Evolutionary conservation across 2,329 filamentous ascomycete species (phyloP), one percentile per base, ranked within the genome.

Genomic region (Pyrenochaeta sp.): DNA sequence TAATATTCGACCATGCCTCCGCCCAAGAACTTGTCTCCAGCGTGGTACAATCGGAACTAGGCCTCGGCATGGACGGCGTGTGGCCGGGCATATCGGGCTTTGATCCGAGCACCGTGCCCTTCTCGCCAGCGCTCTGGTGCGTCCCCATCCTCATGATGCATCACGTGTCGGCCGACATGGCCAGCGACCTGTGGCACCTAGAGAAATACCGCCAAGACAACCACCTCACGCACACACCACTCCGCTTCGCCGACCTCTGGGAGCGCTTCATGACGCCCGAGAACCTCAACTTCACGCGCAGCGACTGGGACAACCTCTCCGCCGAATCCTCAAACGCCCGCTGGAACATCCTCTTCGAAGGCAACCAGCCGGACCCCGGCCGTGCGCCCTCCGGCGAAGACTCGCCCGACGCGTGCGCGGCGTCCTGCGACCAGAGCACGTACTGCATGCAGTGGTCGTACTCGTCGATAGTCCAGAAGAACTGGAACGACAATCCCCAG

Each of bases 11-110:
- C 21, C 74, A 80, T 50, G 77, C 74, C 69, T 78, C 78, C 0
- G 77, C 77, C 2, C 77, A 80, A 41, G 78, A 77, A 34, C 73
- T 81, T 6, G 64, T 82, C 3, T 74, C 74, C 13, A 77, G 76
- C 44, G 73, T 76, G 3, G 54, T 81, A 9, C 51, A 56, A 30
- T 53, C 60, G 2, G 77, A 80, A 44, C 70, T 74, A 4, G 76
- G 75, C 17, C 68, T 81, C 4, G 62, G 65, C 6, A 61, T 80
- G 20, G 67, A 69, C 6, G 76, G 70, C 51, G 72, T 76, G 1
- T 81, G 76, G 72, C 79, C 80, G 1, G 52, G 44, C 17, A 60
- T 67, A 2, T 58, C 62, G 6, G 59, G 61, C 20, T 58, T 67
- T 32, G 59, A 64, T 22, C 64, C 64, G 3, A 53, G 59, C 36